These are phyloP conservation scores for Globisporangium canariense DNA, from an alignment of 352 stramenopile species.

Conservation along the genomic window DNA sequence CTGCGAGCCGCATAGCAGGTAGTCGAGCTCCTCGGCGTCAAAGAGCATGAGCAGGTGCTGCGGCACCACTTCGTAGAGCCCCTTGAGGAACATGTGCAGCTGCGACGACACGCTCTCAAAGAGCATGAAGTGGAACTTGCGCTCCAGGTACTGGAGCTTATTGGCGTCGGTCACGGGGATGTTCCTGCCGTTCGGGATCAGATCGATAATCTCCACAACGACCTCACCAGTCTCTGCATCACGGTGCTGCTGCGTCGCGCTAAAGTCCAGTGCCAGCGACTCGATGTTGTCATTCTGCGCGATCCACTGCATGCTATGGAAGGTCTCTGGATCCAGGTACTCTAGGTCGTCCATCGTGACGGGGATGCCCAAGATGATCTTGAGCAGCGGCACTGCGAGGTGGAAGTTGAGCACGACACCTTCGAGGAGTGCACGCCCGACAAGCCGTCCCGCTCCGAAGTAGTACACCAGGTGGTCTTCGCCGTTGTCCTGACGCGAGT, in stretches of 20 bases:
- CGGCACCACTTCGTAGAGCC: constrained; percentile 96
- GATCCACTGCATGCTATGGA: constrained; percentile 65
- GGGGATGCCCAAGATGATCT: constrained; percentile 95
- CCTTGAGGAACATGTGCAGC: constrained; percentile 89
- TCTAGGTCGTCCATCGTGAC: constrained; percentile 93
- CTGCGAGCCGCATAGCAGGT: constrained; percentile 93
- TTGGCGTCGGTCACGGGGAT: constrained; percentile 95
- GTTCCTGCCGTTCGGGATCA: constrained; percentile 50
- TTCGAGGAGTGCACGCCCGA: constrained; percentile 78
- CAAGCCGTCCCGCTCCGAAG: constrained; percentile 44
- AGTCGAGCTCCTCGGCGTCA: constrained; percentile 96
- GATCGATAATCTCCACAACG: constrained; percentile 40
- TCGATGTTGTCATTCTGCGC: constrained; percentile 57
- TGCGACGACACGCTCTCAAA: constrained; percentile 90
- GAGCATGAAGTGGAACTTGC: constrained; percentile 92
- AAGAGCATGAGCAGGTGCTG: constrained; percentile 92
- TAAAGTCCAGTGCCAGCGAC: constrained; percentile 60
- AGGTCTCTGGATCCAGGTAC: constrained; percentile 63
- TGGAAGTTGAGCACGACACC: constrained; percentile 93
- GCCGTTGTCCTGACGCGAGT: constrained; percentile 50
- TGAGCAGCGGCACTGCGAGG: constrained; percentile 94
- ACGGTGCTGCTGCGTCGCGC: constrained; percentile 26
- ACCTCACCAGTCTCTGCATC: not conserved
- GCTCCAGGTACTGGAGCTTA: constrained; percentile 92
- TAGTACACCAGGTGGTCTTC: constrained; percentile 73